phyloP scores from a whole-genome alignment of 768 basidiomycete genomes.

The Aureoboletus auriporus region DNA sequence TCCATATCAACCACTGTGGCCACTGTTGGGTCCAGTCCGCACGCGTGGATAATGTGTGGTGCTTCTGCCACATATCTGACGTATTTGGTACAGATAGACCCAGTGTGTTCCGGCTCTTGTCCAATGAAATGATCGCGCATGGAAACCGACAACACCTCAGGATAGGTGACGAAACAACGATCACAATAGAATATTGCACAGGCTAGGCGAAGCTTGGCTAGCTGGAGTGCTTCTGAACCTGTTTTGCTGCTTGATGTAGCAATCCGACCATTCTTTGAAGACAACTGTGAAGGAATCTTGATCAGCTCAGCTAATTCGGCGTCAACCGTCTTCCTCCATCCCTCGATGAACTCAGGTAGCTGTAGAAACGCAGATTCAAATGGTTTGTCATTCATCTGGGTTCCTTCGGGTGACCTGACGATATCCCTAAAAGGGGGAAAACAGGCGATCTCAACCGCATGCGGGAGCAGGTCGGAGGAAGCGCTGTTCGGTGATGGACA shows the following conservation, averaged over 20 bases:
- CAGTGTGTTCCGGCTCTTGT: neutral
- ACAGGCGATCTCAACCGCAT: neutral
- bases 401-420: neutral
- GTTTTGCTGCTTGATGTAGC: neutral
- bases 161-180: neutral
- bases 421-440: neutral
- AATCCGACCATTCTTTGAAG: neutral
- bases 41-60: conserved; percentile 5
- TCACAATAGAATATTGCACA: conserved; percentile 4
- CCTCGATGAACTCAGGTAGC: neutral
- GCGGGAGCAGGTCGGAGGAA: neutral
- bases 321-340: neutral
- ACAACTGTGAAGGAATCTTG: neutral
- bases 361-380: conserved; percentile 4
- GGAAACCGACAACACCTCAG: neutral
- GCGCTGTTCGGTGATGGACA: neutral
- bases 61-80: conserved; percentile 10
- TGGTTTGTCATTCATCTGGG: neutral
- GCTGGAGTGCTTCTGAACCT: too few relatives aligned
- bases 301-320: neutral
- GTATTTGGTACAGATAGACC: neutral
- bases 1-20: conserved; percentile 12
- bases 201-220: conserved; percentile 1
- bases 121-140: neutral
- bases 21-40: conserved; percentile 10